phyloP scores from a whole-genome alignment of 1,284 basidiomycete species.

The Exobasidium cylindrosporum region DNA sequence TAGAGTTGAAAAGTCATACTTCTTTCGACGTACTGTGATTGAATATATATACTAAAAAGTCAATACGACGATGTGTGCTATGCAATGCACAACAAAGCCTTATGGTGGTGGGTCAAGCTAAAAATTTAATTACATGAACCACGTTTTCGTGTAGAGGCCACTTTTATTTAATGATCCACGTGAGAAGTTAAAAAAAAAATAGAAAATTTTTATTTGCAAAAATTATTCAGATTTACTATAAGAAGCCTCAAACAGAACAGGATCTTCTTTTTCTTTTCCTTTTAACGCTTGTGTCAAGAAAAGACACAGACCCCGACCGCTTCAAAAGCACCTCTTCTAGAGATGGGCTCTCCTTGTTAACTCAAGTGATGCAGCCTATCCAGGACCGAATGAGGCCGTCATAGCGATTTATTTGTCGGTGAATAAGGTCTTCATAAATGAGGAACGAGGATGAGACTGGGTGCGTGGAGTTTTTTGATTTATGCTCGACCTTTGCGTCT shows the following conservation, averaged over 20 bases:
- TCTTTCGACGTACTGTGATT: too few species aligned
- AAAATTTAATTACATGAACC: too few species aligned
- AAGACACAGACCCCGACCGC: constrained; percentile 14
- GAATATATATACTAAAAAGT: too few species aligned
- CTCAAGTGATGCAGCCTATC: constrained; percentile 6
- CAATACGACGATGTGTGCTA: too few species aligned
- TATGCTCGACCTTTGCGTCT: constrained; percentile 8
- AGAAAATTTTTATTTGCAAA: too few species aligned
- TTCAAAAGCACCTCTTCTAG: constrained; percentile 15
- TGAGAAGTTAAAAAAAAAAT: too few species aligned
- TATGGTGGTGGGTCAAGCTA: too few species aligned
- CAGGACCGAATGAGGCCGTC: constrained; percentile 15
- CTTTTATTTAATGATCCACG: too few species aligned
- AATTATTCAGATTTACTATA: not conserved
- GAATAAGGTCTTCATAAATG: not conserved
- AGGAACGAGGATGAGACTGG: constrained; percentile 12
- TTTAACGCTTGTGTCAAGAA: constrained; percentile 14
- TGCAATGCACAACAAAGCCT: too few species aligned
- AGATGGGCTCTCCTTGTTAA: constrained; percentile 8
- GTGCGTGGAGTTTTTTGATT: constrained; percentile 11
- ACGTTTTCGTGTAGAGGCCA: too few species aligned
- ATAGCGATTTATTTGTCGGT: constrained; percentile 10
- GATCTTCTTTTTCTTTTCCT: not conserved
- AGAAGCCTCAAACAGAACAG: not conserved
- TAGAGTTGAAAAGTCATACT: too few species aligned